Percentiles rank a stretch among this genome's conserved stretches.
Evolutionary conservation across 148 eudicot species (phyloP).

Genomic region (Camellia sinensis): DNA sequence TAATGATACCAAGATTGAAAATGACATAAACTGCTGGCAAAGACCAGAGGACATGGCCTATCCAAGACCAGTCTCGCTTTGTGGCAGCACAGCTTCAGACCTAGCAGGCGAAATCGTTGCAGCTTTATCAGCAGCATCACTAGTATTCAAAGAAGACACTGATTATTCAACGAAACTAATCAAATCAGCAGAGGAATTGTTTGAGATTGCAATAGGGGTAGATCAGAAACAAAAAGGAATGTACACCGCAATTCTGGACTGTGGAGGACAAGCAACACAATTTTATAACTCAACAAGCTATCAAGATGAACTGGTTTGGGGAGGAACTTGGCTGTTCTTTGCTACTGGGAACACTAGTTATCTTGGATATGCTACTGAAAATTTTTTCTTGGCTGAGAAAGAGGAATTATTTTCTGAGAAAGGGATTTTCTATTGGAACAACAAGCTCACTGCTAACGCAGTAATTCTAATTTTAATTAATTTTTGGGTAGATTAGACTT

Average conservation of each 20-base stretch:
- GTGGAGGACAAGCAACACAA: constrained; percentile 36
- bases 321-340: constrained; percentile 39
- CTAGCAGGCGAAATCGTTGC: constrained; percentile 42
- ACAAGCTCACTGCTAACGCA: constrained; percentile 32
- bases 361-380: constrained; percentile 32
- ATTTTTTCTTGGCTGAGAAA: constrained; percentile 25
- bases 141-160: constrained; percentile 29
- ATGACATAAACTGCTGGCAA: constrained; percentile 34
- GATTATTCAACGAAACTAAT: constrained; percentile 24
- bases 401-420: constrained; percentile 24
- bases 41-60: constrained; percentile 38
- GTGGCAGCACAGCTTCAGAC: constrained; percentile 31
- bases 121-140: constrained; percentile 38
- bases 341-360: constrained; percentile 37
- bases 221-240: constrained; percentile 18
- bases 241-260: constrained; percentile 26
- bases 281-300: constrained; percentile 41
- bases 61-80: constrained; percentile 24
- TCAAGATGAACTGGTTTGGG: constrained; percentile 43
- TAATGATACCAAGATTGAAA: constrained; percentile 9
- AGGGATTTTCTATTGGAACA: constrained; percentile 36
- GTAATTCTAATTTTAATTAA: constrained; percentile 9
- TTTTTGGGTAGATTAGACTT: neutral
- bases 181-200: constrained; percentile 26
- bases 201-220: constrained; percentile 14